These are phyloP conservation scores for Leccinellum rugosiceps DNA, from an alignment of 768 basidiomycete species.

Conservation along the genomic window DNA sequence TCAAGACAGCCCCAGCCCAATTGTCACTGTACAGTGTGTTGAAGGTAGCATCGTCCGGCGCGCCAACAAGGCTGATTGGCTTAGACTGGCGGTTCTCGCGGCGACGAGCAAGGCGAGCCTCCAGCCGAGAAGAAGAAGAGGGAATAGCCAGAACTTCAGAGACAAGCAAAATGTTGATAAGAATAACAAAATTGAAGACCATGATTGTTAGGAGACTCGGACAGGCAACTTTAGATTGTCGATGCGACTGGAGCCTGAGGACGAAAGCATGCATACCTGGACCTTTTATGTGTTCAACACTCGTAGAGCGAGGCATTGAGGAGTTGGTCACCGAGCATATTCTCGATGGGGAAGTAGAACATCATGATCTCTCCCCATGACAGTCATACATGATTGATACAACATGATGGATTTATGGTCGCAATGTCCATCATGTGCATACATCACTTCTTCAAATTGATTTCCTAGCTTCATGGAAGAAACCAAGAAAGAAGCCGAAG, in stretches of 20 bases:
- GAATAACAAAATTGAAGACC: not conserved
- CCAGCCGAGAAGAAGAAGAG: not conserved
- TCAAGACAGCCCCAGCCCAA: not conserved
- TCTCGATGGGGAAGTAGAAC: not conserved
- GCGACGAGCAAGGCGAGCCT: too few relatives aligned
- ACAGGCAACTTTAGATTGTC: not conserved
- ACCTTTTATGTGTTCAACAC: not conserved
- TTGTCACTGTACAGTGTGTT: not conserved
- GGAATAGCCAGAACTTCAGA: not conserved
- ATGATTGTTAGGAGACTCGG: too few relatives aligned
- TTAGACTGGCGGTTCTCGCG: not conserved
- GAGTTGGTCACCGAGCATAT: not conserved
- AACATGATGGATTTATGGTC: not conserved
- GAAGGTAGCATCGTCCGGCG: too few relatives aligned
- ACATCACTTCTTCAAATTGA: not conserved
- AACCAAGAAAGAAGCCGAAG: not conserved
- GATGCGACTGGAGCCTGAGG: not conserved
- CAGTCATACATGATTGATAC: too few relatives aligned
- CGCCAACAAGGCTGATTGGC: too few relatives aligned
- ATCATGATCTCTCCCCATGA: not conserved
- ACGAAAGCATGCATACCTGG: not conserved
- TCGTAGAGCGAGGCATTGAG: not conserved
- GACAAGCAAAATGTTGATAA: not conserved
- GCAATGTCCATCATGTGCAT: not conserved
- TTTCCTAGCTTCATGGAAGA: not conserved